These are phyloP conservation scores for Flammula alnicola DNA, from an alignment of 1,284 basidiomycete genomes.

Conservation along the genomic window DNA sequence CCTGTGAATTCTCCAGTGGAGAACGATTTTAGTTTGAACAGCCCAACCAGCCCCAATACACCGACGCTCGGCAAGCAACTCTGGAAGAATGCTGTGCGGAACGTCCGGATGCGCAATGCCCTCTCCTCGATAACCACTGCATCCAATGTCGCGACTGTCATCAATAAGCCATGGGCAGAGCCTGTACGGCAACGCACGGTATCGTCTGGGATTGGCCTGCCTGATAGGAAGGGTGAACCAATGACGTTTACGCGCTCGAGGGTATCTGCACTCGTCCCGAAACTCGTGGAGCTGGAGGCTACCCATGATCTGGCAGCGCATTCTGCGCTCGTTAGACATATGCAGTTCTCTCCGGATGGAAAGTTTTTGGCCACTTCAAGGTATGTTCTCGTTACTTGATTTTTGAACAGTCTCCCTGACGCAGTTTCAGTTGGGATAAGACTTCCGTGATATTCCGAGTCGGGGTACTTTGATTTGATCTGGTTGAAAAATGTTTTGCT, in stretches of 20 bases:
- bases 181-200: conserved; percentile 47
- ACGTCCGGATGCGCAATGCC: conserved; percentile 34
- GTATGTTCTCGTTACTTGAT: conserved; percentile 34
- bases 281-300: conserved; percentile 56
- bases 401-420: conserved; percentile 10
- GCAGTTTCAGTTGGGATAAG: conserved; percentile 66
- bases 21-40: conserved; percentile 21
- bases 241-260: conserved; percentile 52
- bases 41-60: conserved; percentile 9
- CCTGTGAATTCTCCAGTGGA: conserved; percentile 26
- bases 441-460: conserved; percentile 77
- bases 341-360: conserved; percentile 76
- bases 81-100: conserved; percentile 37
- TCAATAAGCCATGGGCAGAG: conserved; percentile 16
- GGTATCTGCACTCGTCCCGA: conserved; percentile 59
- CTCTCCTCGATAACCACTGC: conserved; percentile 17
- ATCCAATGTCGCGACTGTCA: conserved; percentile 5
- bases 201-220: conserved; percentile 37
- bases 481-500: background rate
- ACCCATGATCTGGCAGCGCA: conserved; percentile 70
- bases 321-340: conserved; percentile 65
- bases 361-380: conserved; percentile 74
- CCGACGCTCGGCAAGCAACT: conserved; percentile 31
- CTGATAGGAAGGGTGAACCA: conserved; percentile 25
- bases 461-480: conserved; percentile 49